These are phyloP conservation scores for Manihot esculenta DNA, from an alignment of 441 rosid species.

Conservation along the genomic window DNA sequence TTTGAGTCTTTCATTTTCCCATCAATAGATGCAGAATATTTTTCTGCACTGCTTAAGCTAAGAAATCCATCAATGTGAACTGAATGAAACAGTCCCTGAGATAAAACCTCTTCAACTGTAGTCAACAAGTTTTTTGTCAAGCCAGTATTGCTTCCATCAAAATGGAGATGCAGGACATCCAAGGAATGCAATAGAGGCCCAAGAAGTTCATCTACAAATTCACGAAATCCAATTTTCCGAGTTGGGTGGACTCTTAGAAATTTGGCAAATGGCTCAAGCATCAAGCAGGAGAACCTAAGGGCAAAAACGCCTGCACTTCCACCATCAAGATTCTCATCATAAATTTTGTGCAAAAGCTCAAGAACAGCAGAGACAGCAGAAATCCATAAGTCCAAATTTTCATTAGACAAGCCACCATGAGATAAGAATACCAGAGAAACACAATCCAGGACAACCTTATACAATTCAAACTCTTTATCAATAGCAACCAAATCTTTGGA, in stretches of 20 bases:
- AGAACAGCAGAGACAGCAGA: conserved; percentile 51
- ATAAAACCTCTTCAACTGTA: conserved; percentile 61
- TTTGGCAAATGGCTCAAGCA: conserved; percentile 79
- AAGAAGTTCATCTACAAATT: conserved; percentile 71
- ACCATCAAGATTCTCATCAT: conserved; percentile 40
- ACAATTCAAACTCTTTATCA: conserved; percentile 55
- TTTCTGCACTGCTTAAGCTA: conserved; percentile 51
- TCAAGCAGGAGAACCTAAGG: conserved; percentile 53
- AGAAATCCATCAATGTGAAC: conserved; percentile 81
- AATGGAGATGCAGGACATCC: conserved; percentile 41
- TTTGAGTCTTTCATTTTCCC: conserved; percentile 41
- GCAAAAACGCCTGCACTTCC: conserved; percentile 43
- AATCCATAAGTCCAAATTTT: conserved; percentile 74
- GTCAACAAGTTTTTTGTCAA: conserved; percentile 38
- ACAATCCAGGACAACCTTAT: conserved; percentile 52
- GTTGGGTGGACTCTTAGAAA: conserved; percentile 73
- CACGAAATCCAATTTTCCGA: conserved; percentile 46
- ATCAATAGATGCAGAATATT: conserved; percentile 44
- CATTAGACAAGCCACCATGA: conserved; percentile 56
- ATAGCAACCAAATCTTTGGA: conserved; percentile 26
- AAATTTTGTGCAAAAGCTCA: conserved; percentile 48
- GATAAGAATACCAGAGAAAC: conserved; percentile 59
- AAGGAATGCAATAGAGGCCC: conserved; percentile 65
- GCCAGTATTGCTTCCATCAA: conserved; percentile 29
- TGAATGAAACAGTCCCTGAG: conserved; percentile 76